phyloP scores from a whole-genome alignment of 768 basidiomycete species.

The Leccinum truebloodii region DNA sequence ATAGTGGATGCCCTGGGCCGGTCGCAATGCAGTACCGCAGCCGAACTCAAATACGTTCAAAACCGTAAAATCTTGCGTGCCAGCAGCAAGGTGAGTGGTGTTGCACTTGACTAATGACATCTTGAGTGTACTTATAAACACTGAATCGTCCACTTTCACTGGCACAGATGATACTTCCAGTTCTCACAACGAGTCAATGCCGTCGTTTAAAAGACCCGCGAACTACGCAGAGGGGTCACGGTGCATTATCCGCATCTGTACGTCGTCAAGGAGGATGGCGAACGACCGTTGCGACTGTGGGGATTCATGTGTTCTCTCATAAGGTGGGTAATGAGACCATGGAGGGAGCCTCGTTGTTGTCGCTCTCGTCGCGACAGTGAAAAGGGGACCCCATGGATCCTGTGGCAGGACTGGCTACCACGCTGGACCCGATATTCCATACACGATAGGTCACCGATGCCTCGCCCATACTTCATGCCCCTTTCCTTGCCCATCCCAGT shows the following conservation, averaged over 20 bases:
- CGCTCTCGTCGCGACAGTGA: too few species aligned
- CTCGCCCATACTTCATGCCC: too few species aligned
- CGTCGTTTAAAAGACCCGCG: constrained; percentile 92
- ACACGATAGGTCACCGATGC: too few species aligned
- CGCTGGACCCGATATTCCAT: too few species aligned
- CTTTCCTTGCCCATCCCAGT: too few species aligned
- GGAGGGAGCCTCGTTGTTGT: too few species aligned
- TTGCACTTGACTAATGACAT: neutral
- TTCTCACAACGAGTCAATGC: constrained; percentile 92
- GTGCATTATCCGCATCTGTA: constrained; percentile 92
- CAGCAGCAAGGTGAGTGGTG: constrained; percentile 79
- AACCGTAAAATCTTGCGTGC: constrained; percentile 75
- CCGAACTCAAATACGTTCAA: constrained; percentile 95
- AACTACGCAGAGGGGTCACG: constrained; percentile 82
- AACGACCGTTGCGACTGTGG: constrained; percentile 50
- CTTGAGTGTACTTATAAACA: neutral
- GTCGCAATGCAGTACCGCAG: constrained; percentile 95
- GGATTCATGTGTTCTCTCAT: neutral
- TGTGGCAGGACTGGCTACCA: too few species aligned
- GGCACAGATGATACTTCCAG: constrained; percentile 74
- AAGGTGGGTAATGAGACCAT: too few species aligned
- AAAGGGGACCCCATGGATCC: too few species aligned
- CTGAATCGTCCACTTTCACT: neutral
- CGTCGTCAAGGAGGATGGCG: constrained; percentile 96
- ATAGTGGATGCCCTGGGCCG: constrained; percentile 97